phyloP scores from a whole-genome alignment of 108 stramenopile species.

The Nitzschia sp. region DNA sequence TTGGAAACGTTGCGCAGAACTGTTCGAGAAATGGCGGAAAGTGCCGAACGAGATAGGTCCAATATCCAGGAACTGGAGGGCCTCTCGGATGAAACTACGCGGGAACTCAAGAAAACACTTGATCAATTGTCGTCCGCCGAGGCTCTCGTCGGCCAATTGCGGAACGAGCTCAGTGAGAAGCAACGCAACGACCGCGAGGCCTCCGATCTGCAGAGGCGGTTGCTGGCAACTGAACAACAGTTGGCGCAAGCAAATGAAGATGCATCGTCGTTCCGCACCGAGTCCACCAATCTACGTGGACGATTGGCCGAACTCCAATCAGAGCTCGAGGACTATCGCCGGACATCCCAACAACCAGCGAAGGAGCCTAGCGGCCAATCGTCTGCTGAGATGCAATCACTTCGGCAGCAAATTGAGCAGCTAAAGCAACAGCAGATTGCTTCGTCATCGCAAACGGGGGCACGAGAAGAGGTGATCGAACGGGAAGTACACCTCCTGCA shows the following conservation, averaged over 20 bases:
- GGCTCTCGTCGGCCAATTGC: not conserved
- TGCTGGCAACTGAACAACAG: not conserved
- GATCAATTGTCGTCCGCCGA: not conserved
- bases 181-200: not conserved
- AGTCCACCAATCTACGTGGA: not conserved
- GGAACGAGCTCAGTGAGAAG: not conserved
- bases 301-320: not conserved
- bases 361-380: slow-evolving; percentile 30
- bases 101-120: not conserved
- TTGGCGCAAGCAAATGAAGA: slow-evolving; percentile 10
- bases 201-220: not conserved
- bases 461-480: slow-evolving; percentile 18
- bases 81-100: slow-evolving; percentile 13
- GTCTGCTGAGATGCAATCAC: slow-evolving; percentile 15
- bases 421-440: slow-evolving; percentile 11
- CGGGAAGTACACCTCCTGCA: slow-evolving; percentile 32
- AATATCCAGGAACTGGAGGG: slow-evolving; percentile 26
- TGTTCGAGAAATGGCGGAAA: slow-evolving; percentile 18
- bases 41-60: not conserved
- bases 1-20: slow-evolving; percentile 15
- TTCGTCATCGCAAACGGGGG: slow-evolving; percentile 16
- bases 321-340: slow-evolving; percentile 10
- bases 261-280: not conserved
- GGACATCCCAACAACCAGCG: not conserved
- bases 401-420: slow-evolving; percentile 27